Evolutionary conservation across 352 stramenopile species (phyloP), one percentile per base, ranked within the genome.

Genomic region (Thalassiosira oceanica): DNA sequence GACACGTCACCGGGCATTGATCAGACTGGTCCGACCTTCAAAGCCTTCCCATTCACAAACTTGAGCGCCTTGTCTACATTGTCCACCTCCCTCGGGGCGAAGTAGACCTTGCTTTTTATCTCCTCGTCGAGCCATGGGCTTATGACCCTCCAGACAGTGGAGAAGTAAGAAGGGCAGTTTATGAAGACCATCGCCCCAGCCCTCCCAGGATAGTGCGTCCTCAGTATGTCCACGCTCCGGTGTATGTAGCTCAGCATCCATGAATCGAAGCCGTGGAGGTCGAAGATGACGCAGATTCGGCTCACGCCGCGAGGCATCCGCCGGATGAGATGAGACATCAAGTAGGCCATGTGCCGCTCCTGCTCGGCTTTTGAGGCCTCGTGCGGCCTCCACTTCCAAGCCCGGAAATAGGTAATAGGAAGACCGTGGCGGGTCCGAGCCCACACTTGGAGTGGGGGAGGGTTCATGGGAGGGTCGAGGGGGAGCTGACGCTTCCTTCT

Each of bases 231-330:
- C 21, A 50, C 33, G 8, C 42, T 33, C 33, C 33, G 28, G 16
- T 50, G 42, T 0, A 50, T 28, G 13, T 26, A 21, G 3, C 21
- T 21, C 20, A 50, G 15, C 42, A 50, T 50, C 11, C 3, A 50
- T 0, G n/a, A 16, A 18, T 28, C 4, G 13, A 50, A 50, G 16
- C 16, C 42, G 28, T 26, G 28, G 21, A 50, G 28, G 42, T 50
- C 42, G 15, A 50, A 50, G 18, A 50, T 50, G 42, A 50, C 42
- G 4, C 42, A 50, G 16, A 50, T 50, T 50, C 42, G 42, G 8
- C n/a, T 26, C 2, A 50, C 2, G 1, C 6, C 42, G 18, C 2
- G 7, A 31, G 42, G 42, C 2, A 50, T 50, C 5, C 42, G 42
- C 18, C 42, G 42, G 16, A 50, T 27, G 2, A 50, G 20, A 29